Evolutionary conservation across 768 basidiomycete genomes (phyloP), one percentile per base, ranked within the genome.

Genomic region (Grammothele lineata): DNA sequence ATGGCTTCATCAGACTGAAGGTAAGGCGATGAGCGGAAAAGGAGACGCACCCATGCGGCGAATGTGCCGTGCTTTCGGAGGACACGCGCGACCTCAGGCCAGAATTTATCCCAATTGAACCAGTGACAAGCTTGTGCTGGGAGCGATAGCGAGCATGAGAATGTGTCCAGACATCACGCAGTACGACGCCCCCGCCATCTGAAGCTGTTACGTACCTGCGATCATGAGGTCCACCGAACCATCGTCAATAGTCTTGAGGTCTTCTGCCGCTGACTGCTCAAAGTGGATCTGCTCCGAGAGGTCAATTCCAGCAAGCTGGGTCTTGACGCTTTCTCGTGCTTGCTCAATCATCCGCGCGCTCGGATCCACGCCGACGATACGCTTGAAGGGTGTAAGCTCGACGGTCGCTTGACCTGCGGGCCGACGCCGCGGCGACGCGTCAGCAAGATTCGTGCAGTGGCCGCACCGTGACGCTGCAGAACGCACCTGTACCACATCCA

Each of bases 401-500:
- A 71, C 60, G 0, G 85, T 90, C 24, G 85, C 84, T 60, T 90
- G 84, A 30, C 89, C 87, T 87, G 45, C 14, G 5, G 14, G n/a
- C n/a, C n/a, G n/a, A n/a, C n/a, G n/a, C n/a, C n/a, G 8, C 12
- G 32, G 17, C 2, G 5, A n/a, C n/a, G n/a, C n/a, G n/a, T n/a
- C n/a, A n/a, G 23, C 14, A 21, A 19, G 30, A 8, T 8, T 8
- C 15, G 30, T 32, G 30, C 9, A 9, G 30, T 32, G 30, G 30
- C 9, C 9, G 30, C 15, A 32, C 15, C 30, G 15, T 32, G n/a
- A n/a, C 30, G 30, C 30, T 15, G 15, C 15, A 35, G 25, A 5
- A 59, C 69, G 10, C 47, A 86, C 89, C 86, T n/a, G 90, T 87
- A 22, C 91, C 89, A 64, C 90, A 92, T 4, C 91, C 89, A 2